phyloP scores from a whole-genome alignment of 78 protist species.

The Creolimax fragrantissima region DNA sequence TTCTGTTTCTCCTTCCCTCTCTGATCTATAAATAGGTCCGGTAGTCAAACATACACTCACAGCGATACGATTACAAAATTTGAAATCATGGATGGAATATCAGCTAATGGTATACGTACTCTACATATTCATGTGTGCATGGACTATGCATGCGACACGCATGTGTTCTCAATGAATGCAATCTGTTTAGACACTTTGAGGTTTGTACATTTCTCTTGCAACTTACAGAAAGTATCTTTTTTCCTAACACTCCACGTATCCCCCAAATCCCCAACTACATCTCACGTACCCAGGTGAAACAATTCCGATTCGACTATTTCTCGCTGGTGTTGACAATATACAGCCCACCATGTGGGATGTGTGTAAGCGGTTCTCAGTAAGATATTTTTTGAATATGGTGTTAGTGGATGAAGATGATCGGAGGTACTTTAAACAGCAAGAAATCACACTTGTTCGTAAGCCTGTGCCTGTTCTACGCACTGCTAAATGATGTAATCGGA shows the following conservation, averaged over 20 bases:
- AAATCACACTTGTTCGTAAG: constrained; percentile 29
- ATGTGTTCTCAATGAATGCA: no score
- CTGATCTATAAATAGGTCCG: background rate
- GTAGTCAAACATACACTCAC: constrained; percentile 36
- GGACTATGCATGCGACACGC: no score
- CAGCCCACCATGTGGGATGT: constrained; percentile 87
- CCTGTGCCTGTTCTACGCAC: background rate
- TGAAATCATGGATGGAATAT: constrained; percentile 98
- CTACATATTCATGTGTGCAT: background rate
- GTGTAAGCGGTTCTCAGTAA: constrained; percentile 81
- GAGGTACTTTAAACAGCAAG: constrained; percentile 77
- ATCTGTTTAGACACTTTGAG: no score
- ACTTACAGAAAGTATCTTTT: no score
- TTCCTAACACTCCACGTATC: no score
- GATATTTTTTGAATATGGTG: constrained; percentile 71
- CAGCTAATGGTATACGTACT: constrained; percentile 62
- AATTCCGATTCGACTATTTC: constrained; percentile 92
- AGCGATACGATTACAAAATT: constrained; percentile 85
- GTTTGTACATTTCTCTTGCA: no score
- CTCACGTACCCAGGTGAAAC: constrained; percentile 44
- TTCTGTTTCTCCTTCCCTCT: no score
- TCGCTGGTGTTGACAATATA: constrained; percentile 65
- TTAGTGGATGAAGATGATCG: constrained; percentile 67
- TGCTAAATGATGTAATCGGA: background rate
- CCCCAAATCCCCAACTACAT: no score